Evolutionary conservation across 108 stramenopile species (phyloP), one percentile per base, ranked within the genome.

Genomic region (Cyclostephanos tholiformis): DNA sequence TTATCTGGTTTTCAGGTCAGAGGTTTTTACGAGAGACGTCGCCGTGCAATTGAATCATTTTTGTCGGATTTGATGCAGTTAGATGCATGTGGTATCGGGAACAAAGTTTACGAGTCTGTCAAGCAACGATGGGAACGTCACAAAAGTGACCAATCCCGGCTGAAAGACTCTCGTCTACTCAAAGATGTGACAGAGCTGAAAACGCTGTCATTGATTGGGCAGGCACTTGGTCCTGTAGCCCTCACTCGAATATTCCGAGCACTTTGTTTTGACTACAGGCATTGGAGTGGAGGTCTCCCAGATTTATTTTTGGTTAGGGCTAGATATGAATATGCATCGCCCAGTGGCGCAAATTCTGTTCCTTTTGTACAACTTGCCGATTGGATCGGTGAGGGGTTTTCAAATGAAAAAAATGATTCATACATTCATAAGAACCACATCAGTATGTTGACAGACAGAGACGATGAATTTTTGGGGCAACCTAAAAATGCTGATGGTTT

Each of bases 391-490:
- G 93, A 95, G 63, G 67, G 69, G 29, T 94, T 94, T 65, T 77
- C 71, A 39, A 36, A 70, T 5, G 57, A 74, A 10, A 46, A 75
- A 5, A 52, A 79, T 13, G 69, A 82, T 35, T 79, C 73, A 22
- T 58, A 57, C 39, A 75, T 59, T 61, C 22, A 62, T 25, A 5
- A 50, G 23, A 41, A 26, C 59, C 58, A 32, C 13, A 36, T 57
- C 10, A 69, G 62, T 10, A 82, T 93, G 64, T 53, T 91, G 29
- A 51, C 59, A 52, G 91, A 90, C 55, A 72, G 70, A 51, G 92
- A 93, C 66, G 90, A 89, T 39, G 93, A 94, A 27, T 91, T 91
- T 50, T 75, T 94, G 26, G 93, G 93, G 8, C 89, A 89, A 65
- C 71, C 70, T 43, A 89, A 89, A 67, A 80, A 85, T 49, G 87